Percentiles rank a stretch among this genome's conserved stretches.
Conservation (phyloP, 371 early-diverging fungal genomes). For the Synchytrium microbalum region DNA sequence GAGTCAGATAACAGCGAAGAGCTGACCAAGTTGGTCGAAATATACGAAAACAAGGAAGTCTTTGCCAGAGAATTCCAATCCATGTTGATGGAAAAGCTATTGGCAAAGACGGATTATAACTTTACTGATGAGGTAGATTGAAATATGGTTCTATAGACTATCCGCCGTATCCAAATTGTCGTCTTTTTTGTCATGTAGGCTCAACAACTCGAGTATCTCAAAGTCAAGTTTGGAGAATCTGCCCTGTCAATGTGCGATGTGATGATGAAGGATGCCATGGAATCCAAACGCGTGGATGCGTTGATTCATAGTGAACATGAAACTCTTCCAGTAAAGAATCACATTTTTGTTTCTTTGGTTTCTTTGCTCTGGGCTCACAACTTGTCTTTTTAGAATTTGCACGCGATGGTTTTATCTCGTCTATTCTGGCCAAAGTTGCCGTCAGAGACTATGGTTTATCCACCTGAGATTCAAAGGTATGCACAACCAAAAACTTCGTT, state of each 20-base stretch:
- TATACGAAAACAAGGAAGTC: constrained; percentile 48
- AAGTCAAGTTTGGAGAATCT: constrained; percentile 50
- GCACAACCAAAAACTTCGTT: too few relatives aligned
- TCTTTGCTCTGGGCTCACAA: background rate
- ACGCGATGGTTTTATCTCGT: constrained; percentile 41
- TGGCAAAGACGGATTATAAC: constrained; percentile 35
- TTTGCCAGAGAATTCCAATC: constrained; percentile 54
- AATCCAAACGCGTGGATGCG: constrained; percentile 48
- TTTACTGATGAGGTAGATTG: constrained; percentile 40
- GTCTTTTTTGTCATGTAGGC: constrained; percentile 16
- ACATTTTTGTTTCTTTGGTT: background rate
- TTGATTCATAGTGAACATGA: constrained; percentile 4
- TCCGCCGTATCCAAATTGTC: constrained; percentile 3
- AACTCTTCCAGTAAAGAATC: background rate
- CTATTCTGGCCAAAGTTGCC: constrained; percentile 49
- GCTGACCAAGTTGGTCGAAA: constrained; percentile 44
- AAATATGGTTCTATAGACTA: background rate
- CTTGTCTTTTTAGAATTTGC: constrained; percentile 23
- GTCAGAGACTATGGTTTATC: constrained; percentile 17
- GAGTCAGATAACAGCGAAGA: constrained; percentile 41
- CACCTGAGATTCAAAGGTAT: constrained; percentile 6
- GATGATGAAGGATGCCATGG: constrained; percentile 57
- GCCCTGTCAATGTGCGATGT: constrained; percentile 51
- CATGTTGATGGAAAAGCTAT: constrained; percentile 37
- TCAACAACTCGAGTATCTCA: constrained; percentile 49